phyloP scores from a whole-genome alignment of 805 yeast species.

The Wickerhamiella cacticola region DNA sequence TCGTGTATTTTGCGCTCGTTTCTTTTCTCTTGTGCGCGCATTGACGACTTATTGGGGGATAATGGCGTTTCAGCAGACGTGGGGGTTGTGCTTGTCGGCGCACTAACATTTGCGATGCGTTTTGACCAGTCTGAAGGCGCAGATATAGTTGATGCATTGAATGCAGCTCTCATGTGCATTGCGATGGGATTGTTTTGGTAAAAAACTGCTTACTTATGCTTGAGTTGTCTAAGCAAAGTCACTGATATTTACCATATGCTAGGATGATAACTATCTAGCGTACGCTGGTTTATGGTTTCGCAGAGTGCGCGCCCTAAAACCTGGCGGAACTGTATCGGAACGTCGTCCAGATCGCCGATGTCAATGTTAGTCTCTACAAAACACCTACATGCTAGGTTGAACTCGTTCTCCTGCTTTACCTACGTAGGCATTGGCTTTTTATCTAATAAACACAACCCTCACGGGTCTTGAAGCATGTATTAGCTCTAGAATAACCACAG shows the following conservation, averaged over 20 bases:
- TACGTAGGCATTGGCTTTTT: conserved; percentile 43
- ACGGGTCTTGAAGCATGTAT: conserved; percentile 37
- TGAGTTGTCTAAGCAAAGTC: conserved; percentile 62
- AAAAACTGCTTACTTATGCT: conserved; percentile 58
- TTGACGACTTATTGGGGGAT: conserved; percentile 11
- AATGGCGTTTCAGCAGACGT: conserved; percentile 3
- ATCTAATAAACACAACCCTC: conserved; percentile 37
- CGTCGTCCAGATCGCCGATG: conserved; percentile 71
- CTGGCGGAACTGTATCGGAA: conserved; percentile 65
- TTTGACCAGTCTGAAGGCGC: neutral
- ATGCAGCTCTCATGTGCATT: conserved; percentile 1
- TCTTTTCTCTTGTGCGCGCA: neutral
- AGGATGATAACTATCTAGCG: conserved; percentile 69
- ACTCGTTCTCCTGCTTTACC: conserved; percentile 87
- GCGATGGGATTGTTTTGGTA: conserved; percentile 14
- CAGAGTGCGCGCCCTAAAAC: conserved; percentile 80
- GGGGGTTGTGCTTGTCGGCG: conserved; percentile 10
- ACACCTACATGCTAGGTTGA: conserved; percentile 71
- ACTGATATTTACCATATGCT: conserved; percentile 77
- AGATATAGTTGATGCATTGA: conserved; percentile 7
- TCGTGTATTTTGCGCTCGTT: conserved; percentile 15
- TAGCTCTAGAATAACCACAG: conserved; percentile 41
- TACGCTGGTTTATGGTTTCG: conserved; percentile 71
- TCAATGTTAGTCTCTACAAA: conserved; percentile 70
- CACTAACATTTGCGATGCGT: neutral